Percentiles rank a stretch among this genome's conserved stretches.
Conservation (phyloP, 345 rosid species). For the Aethionema arabicum region DNA sequence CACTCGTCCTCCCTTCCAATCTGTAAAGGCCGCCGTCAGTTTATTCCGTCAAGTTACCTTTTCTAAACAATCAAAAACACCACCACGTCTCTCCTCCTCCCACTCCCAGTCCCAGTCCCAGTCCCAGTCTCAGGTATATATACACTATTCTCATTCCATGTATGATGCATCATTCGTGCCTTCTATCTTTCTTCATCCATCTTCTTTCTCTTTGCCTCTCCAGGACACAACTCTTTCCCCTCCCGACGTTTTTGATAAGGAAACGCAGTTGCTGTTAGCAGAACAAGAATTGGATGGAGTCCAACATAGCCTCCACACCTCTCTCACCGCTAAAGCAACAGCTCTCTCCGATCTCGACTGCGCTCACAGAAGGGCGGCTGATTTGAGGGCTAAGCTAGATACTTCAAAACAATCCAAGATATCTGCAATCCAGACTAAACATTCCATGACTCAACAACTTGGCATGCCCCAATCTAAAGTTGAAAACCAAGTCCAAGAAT, state of each 20-base stretch:
- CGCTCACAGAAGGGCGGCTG: conserved; percentile 45
- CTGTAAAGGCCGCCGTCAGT: conserved; percentile 89
- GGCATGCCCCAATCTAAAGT: conserved; percentile 36
- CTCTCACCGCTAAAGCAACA: conserved; percentile 44
- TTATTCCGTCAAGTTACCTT: conserved; percentile 68
- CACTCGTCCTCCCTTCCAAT: conserved; percentile 79
- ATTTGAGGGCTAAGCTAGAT: conserved; percentile 43
- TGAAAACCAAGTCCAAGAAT: conserved; percentile 48
- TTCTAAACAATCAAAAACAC: conserved; percentile 34
- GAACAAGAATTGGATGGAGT: conserved; percentile 51
- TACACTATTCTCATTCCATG: conserved; percentile 1
- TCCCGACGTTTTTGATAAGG: conserved; percentile 50
- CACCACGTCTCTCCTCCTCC: conserved; percentile 32
- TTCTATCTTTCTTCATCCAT: background rate
- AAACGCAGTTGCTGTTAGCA: conserved; percentile 52
- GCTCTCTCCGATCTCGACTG: conserved; percentile 52
- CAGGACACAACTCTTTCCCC: conserved; percentile 15
- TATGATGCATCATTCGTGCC: too few relatives aligned
- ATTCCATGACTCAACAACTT: conserved; percentile 48
- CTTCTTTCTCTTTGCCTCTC: background rate
- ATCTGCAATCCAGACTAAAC: conserved; percentile 42
- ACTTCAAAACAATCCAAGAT: conserved; percentile 40
- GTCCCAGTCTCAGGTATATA: conserved; percentile 22
- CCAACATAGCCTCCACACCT: conserved; percentile 42
- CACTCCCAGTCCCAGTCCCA: conserved; percentile 19